Evolutionary conservation across 1,139 yeast genomes (phyloP), one percentile per base, ranked within the genome.

Genomic region (Magnusiomyces sp.): DNA sequence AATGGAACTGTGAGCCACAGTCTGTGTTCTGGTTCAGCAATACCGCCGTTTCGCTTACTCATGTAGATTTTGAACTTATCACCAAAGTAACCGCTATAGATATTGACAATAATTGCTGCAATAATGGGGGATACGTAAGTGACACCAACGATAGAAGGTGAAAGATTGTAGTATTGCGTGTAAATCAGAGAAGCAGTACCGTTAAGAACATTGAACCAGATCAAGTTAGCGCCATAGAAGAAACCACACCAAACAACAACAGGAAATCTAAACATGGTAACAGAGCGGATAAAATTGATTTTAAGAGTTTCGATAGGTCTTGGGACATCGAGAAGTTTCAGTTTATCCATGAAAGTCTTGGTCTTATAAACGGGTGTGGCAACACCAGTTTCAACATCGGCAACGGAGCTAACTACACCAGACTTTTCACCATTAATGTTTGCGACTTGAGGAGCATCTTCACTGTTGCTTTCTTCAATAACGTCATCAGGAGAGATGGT

Each of bases 111-210:
- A 37, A 81, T 60, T 68, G 92, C 83, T 2, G 94, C 94, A 45
- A 83, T 76, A 48, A 83, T 69, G 48, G 89, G 82, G 2, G 94
- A 89, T 34, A 86, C 75, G 63, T 85, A 84, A 83, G 84, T 80
- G 46, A 84, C 64, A 1, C 90, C 92, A 11, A 85, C 89, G 14
- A 83, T 87, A n/a, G 79, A 76, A 52, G 80, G 74, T 14, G 81
- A 71, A 62, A 82, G 81, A 65, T 75, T 77, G 76, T 83, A 86
- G 3, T 90, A 90, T 51, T 58, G 52, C 64, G 38, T 79, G 71
- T 45, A 72, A 74, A 59, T 75, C 2, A 74, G 73, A 51, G 80
- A 83, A 51, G 78, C 77, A 61, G 81, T 84, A 56, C 72, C 76
- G 47, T 83, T 77, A 52, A 76, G 66, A 36, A 77, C 73, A 47